phyloP scores from a whole-genome alignment of 75 land plant genomes.

The Azolla pinnata region DNA sequence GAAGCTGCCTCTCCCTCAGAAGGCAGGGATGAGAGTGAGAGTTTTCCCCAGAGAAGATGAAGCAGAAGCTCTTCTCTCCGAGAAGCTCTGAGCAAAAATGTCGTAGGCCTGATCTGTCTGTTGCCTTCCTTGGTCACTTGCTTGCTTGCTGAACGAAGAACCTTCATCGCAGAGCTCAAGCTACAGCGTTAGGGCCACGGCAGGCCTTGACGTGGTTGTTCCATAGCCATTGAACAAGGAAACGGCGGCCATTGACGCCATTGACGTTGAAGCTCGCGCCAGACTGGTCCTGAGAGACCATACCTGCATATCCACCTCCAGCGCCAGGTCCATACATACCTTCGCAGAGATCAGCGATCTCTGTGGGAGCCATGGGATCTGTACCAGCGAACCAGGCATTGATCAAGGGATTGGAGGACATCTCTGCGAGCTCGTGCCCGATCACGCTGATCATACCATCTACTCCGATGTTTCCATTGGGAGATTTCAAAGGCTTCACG shows the following conservation, averaged over 20 bases:
- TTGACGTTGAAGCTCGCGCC: slow-evolving; percentile 51
- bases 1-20: too few relatives aligned
- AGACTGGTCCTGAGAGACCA: slow-evolving; percentile 36
- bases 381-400: slow-evolving; percentile 89
- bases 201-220: slow-evolving; percentile 44
- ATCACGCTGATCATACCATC: slow-evolving; percentile 92
- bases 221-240: slow-evolving; percentile 85
- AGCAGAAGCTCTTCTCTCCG: too few relatives aligned
- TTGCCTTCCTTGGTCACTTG: too few relatives aligned
- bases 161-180: too few relatives aligned
- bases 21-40: too few relatives aligned
- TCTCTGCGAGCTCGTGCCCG: slow-evolving; percentile 77
- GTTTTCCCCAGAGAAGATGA: too few relatives aligned
- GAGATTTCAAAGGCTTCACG: slow-evolving; percentile 32
- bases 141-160: too few relatives aligned
- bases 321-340: slow-evolving; percentile 75
- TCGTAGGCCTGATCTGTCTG: too few relatives aligned
- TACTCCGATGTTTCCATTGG: slow-evolving; percentile 56
- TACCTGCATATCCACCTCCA: slow-evolving; percentile 63
- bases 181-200: slow-evolving; percentile 64
- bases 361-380: slow-evolving; percentile 78
- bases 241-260: slow-evolving; percentile 43
- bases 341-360: slow-evolving; percentile 72
- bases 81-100: too few relatives aligned
- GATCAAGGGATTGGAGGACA: slow-evolving; percentile 59